Evolutionary conservation across 495 filamentous ascomycete genomes (phyloP).

Genomic region (Podospora pseudocomata): DNA sequence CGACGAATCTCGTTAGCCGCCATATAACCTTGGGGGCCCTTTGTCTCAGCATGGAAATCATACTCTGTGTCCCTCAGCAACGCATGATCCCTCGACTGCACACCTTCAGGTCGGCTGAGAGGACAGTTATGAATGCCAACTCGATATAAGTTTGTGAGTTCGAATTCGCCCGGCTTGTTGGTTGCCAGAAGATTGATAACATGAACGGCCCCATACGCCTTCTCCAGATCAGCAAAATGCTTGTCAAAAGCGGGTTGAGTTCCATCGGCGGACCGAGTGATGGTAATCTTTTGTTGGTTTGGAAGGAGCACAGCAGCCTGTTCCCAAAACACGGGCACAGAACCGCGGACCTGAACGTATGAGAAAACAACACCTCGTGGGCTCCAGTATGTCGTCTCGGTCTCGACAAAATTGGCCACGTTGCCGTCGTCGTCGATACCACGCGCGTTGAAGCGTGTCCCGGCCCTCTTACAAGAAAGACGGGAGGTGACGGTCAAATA

Average conservation of each 20-base stretch:
- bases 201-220: slow-evolving; percentile 84
- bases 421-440: slow-evolving; percentile 97
- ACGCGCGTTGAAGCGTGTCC: slow-evolving; percentile 91
- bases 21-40: slow-evolving; percentile 81
- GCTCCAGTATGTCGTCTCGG: slow-evolving; percentile 68
- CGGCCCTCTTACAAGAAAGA: slow-evolving; percentile 85
- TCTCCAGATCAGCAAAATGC: slow-evolving; percentile 79
- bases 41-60: slow-evolving; percentile 93
- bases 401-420: slow-evolving; percentile 82
- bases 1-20: slow-evolving; percentile 73
- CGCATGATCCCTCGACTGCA: slow-evolving; percentile 56
- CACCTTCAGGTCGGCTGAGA: slow-evolving; percentile 49
- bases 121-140: slow-evolving; percentile 68
- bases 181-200: slow-evolving; percentile 89
- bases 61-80: slow-evolving; percentile 78
- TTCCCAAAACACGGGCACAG: slow-evolving; percentile 96
- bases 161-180: slow-evolving; percentile 75
- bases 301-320: slow-evolving; percentile 83
- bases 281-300: slow-evolving; percentile 88
- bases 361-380: slow-evolving; percentile 77
- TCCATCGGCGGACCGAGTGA: slow-evolving; percentile 84
- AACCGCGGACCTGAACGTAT: slow-evolving; percentile 88
- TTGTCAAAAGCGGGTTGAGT: slow-evolving; percentile 94
- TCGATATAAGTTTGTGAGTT: slow-evolving; percentile 74
- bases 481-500: slow-evolving; percentile 85